Evolutionary conservation across 2,329 filamentous ascomycete genomes (phyloP).

Genomic region (Xylariaceae sp.): DNA sequence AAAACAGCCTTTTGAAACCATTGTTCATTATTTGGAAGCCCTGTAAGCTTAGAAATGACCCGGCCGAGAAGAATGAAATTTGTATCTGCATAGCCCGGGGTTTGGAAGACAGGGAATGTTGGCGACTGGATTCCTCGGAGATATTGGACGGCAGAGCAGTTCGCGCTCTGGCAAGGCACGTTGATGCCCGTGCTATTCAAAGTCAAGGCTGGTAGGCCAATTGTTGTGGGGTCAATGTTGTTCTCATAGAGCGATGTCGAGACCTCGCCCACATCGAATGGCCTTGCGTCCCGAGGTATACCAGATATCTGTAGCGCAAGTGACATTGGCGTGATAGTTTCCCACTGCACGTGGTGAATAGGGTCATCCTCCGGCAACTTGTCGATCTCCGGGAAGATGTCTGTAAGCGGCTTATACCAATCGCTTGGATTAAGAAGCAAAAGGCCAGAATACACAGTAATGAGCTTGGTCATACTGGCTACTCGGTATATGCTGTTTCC

Average conservation of each 20-base stretch:
- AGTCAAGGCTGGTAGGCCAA: slow-evolving; percentile 15
- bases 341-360: slow-evolving; percentile 27
- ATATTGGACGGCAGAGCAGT: slow-evolving; percentile 23
- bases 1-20: slow-evolving; percentile 21
- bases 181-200: slow-evolving; percentile 11
- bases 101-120: slow-evolving; percentile 21
- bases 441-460: slow-evolving; percentile 37
- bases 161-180: slow-evolving; percentile 3
- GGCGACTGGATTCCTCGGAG: slow-evolving; percentile 25
- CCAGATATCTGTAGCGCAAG: slow-evolving; percentile 32
- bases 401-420: slow-evolving; percentile 32
- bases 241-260: slow-evolving; percentile 11
- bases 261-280: slow-evolving; percentile 17
- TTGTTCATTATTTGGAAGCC: slow-evolving; percentile 13
- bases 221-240: slow-evolving; percentile 10
- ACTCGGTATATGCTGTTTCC: slow-evolving; percentile 41
- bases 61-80: slow-evolving; percentile 24
- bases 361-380: slow-evolving; percentile 13
- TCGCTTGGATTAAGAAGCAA: slow-evolving; percentile 31
- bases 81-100: slow-evolving; percentile 23
- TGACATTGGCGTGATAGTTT: slow-evolving; percentile 31
- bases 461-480: slow-evolving; percentile 38
- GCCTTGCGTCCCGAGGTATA: slow-evolving; percentile 23
- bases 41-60: slow-evolving; percentile 21
- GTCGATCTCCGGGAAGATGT: slow-evolving; percentile 30